phyloP scores from a whole-genome alignment of 441 rosid species.

The Isatis lusitanica region DNA sequence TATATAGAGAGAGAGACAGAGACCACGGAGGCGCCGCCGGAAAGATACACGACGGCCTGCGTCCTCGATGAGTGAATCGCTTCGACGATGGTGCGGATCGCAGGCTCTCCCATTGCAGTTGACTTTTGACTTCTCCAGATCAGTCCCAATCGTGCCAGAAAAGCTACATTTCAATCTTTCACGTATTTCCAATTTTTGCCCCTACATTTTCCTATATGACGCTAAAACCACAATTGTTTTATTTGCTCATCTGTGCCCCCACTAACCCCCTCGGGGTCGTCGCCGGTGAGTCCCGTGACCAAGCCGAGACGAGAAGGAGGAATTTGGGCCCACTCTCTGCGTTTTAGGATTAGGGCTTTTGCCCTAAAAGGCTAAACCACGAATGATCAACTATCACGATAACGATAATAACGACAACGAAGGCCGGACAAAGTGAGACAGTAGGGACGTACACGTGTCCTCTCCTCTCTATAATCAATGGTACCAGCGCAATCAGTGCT shows the following conservation, averaged over 20 bases:
- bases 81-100: conserved; percentile 63
- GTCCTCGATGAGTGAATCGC: conserved; percentile 69
- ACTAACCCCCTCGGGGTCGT: conserved; percentile 27
- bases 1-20: neutral
- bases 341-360: conserved; percentile 9
- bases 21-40: conserved; percentile 97
- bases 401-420: conserved; percentile 15
- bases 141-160: conserved; percentile 6
- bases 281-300: conserved; percentile 36
- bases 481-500: neutral
- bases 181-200: neutral
- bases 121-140: neutral
- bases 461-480: neutral
- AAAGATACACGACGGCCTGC: conserved; percentile 72
- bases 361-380: conserved; percentile 2
- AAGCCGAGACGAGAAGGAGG: neutral
- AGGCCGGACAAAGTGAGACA: neutral
- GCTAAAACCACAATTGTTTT: neutral
- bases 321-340: conserved; percentile 22
- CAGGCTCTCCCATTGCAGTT: conserved; percentile 51
- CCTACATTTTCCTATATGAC: neutral
- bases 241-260: neutral
- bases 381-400: conserved; percentile 6
- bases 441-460: conserved; percentile 15
- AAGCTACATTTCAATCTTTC: conserved; percentile 7